Evolutionary conservation across 2,329 filamentous ascomycete species (phyloP).

Genomic region (Lachnellula arida): DNA sequence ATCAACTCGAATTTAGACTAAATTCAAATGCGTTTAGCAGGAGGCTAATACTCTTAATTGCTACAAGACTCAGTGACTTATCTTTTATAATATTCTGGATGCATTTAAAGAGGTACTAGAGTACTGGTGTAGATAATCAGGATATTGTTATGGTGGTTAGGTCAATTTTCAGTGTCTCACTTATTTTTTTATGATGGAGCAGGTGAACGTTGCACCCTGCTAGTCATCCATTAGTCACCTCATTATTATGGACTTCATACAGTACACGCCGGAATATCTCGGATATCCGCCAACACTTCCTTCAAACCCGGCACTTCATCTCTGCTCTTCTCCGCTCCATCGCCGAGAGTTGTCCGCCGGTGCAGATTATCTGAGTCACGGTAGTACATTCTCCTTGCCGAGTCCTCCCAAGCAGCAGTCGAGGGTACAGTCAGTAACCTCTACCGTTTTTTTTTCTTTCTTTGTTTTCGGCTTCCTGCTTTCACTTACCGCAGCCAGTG

Average conservation of each 20-base stretch:
- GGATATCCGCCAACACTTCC: slow-evolving; percentile 13
- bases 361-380: slow-evolving; percentile 31
- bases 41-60: too few species aligned
- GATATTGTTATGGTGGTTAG: too few species aligned
- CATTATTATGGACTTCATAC: slow-evolving; percentile 28
- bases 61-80: too few species aligned
- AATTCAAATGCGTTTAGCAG: too few species aligned
- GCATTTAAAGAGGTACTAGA: too few species aligned
- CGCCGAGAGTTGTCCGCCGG: slow-evolving; percentile 26
- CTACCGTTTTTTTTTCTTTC: slow-evolving; percentile 8
- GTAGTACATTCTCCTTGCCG: slow-evolving; percentile 29
- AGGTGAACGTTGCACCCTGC: slow-evolving; percentile 11
- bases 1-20: too few species aligned
- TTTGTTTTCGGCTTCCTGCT: slow-evolving; percentile 27
- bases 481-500: slow-evolving; percentile 32
- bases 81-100: too few species aligned
- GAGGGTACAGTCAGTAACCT: slow-evolving; percentile 38
- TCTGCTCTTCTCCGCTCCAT: slow-evolving; percentile 21
- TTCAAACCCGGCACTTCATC: slow-evolving; percentile 25
- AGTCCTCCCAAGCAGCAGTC: slow-evolving; percentile 34
- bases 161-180: too few species aligned
- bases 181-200: too few species aligned
- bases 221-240: slow-evolving; percentile 25
- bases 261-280: slow-evolving; percentile 27
- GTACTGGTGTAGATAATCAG: too few species aligned